Conservation (phyloP, 2,329 filamentous ascomycete genomes). For the Colletotrichum eleusines region DNA sequence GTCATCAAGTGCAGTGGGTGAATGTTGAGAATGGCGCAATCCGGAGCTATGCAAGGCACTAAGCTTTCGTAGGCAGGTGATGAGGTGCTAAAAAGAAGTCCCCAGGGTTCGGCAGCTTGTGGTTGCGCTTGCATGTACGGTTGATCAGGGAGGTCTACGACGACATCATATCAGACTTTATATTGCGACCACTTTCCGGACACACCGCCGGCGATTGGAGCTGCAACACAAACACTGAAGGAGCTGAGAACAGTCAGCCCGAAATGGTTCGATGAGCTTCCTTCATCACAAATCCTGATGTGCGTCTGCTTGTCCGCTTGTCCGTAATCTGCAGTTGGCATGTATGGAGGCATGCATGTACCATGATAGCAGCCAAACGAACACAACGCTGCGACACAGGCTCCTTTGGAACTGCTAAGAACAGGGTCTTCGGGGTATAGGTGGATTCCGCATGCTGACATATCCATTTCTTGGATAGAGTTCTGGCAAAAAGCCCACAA, state of each 20-base stretch:
- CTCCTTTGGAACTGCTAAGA: background rate
- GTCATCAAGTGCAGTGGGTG: constrained; percentile 10
- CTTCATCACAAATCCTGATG: constrained; percentile 40
- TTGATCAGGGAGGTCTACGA: constrained; percentile 28
- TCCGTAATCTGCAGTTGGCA: background rate
- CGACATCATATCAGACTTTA: constrained; percentile 27
- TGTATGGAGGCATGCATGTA: background rate
- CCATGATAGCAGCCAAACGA: background rate
- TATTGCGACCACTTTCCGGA: constrained; percentile 14
- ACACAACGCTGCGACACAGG: background rate
- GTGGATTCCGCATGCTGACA: constrained; percentile 41
- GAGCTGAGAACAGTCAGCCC: constrained; percentile 19
- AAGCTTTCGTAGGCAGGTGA: constrained; percentile 35
- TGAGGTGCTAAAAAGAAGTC: constrained; percentile 12
- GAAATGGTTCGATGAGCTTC: constrained; percentile 38
- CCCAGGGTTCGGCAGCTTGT: background rate
- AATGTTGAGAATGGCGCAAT: constrained; percentile 37
- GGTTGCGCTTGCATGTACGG: constrained; percentile 10
- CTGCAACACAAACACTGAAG: constrained; percentile 3
- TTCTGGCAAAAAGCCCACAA: constrained; percentile 4
- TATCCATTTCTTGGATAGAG: constrained; percentile 25
- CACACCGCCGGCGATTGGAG: constrained; percentile 12
- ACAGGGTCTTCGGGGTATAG: constrained; percentile 24
- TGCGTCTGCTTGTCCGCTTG: background rate
- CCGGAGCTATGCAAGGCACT: constrained; percentile 39